phyloP scores from a whole-genome alignment of 345 rosid genomes.

The Tarenaya hassleriana region DNA sequence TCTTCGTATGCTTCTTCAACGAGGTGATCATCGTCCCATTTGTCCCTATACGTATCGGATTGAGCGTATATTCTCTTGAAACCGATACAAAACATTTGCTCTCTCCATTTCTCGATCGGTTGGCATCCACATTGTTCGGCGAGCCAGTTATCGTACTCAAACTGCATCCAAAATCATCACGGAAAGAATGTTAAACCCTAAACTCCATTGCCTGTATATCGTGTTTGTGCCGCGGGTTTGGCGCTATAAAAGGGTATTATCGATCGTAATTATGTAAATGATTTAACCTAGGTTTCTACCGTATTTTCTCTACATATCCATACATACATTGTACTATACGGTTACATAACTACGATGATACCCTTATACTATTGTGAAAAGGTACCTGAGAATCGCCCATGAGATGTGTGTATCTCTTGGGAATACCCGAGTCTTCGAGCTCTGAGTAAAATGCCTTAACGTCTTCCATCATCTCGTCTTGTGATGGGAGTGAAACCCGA shows the following conservation, averaged over 20 bases:
- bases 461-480: conserved; percentile 35
- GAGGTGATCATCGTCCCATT: conserved; percentile 57
- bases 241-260: no score
- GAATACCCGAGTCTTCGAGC: conserved; percentile 53
- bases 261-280: no score
- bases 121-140: conserved; percentile 33
- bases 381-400: conserved; percentile 37
- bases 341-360: no score
- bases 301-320: no score
- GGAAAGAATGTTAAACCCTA: no score
- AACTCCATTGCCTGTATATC: no score
- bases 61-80: conserved; percentile 12
- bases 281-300: no score
- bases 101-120: conserved; percentile 54
- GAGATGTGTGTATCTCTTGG: conserved; percentile 62
- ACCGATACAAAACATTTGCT: conserved; percentile 31
- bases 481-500: conserved; percentile 25
- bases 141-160: conserved; percentile 59
- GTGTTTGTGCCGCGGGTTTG: no score
- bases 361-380: no score
- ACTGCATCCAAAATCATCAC: conserved; percentile 25
- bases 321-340: no score
- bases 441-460: conserved; percentile 42
- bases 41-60: conserved; percentile 49
- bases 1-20: conserved; percentile 45